Evolutionary conservation across 257 asterid genomes (phyloP).

Genomic region (Coffea eugenioides): DNA sequence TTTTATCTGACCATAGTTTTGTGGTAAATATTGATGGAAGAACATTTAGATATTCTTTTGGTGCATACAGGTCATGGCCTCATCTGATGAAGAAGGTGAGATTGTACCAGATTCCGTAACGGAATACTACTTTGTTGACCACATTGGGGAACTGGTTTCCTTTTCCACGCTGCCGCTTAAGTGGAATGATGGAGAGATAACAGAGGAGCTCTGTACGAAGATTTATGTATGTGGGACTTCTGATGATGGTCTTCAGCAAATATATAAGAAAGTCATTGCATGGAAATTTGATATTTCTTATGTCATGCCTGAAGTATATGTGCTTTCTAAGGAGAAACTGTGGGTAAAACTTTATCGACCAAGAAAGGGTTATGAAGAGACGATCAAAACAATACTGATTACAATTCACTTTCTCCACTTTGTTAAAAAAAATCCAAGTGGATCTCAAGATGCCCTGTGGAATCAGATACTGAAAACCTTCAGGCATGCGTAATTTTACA

Average conservation of each 20-base stretch:
- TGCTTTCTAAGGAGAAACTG: constrained; percentile 34
- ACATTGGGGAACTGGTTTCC: constrained; percentile 32
- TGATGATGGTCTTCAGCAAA: constrained; percentile 37
- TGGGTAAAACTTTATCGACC: constrained; percentile 69
- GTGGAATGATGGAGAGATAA: constrained; percentile 33
- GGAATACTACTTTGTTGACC: constrained; percentile 40
- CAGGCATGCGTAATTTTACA: constrained; percentile 25
- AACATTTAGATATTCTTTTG: not conserved
- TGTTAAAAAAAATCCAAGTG: constrained; percentile 38
- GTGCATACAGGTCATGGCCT: constrained; percentile 37
- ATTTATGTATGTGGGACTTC: constrained; percentile 44
- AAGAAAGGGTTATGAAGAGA: constrained; percentile 36
- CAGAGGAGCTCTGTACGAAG: constrained; percentile 12
- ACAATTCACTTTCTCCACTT: constrained; percentile 55
- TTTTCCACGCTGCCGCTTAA: constrained; percentile 52
- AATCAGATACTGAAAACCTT: constrained; percentile 40
- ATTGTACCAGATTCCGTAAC: constrained; percentile 38
- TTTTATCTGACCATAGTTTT: not conserved
- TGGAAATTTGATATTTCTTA: constrained; percentile 59
- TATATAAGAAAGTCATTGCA: constrained; percentile 49
- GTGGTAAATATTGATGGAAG: not conserved
- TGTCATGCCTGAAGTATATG: constrained; percentile 51
- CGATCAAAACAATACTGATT: constrained; percentile 40
- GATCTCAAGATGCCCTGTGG: constrained; percentile 46
- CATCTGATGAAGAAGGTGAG: constrained; percentile 79